Evolutionary conservation across 2,329 filamentous ascomycete genomes (phyloP).

Genomic region (Tolypocladium paradoxum): DNA sequence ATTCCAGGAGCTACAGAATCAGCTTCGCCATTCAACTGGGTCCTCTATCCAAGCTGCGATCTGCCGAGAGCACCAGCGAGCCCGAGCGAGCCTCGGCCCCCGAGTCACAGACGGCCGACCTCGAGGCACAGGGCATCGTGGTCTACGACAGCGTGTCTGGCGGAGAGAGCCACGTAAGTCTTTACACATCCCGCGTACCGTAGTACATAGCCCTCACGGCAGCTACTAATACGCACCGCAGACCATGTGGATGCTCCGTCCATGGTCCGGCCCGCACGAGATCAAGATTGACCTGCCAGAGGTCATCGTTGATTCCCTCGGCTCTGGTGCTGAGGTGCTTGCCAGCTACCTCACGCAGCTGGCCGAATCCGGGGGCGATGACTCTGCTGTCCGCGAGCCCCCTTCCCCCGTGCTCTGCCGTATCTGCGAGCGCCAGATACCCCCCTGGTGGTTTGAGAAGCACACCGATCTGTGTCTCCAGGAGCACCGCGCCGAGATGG

Average conservation of each 20-base stretch:
- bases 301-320: conserved; percentile 83
- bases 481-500: conserved; percentile 94
- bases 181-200: not conserved
- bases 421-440: conserved; percentile 94
- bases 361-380: conserved; percentile 71
- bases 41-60: conserved; percentile 53
- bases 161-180: conserved; percentile 77
- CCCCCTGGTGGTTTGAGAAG: conserved; percentile 99
- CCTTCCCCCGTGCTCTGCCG: conserved; percentile 87
- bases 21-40: conserved; percentile 67
- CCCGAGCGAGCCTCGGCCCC: conserved; percentile 24
- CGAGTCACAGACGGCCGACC: conserved; percentile 46
- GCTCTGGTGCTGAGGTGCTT: conserved; percentile 87
- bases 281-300: conserved; percentile 91
- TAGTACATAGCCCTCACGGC: not conserved
- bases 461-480: conserved; percentile 93
- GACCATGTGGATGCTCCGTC: conserved; percentile 99
- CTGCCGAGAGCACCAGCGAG: conserved; percentile 29
- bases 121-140: conserved; percentile 97
- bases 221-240: conserved; percentile 23
- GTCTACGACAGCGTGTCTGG: conserved; percentile 85
- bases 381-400: conserved; percentile 65
- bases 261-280: conserved; percentile 77
- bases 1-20: conserved; percentile 84
- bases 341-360: conserved; percentile 87